Base-by-base conservation (phyloP, 768 basidiomycete species). In the Lactarius evosmus region DNA sequence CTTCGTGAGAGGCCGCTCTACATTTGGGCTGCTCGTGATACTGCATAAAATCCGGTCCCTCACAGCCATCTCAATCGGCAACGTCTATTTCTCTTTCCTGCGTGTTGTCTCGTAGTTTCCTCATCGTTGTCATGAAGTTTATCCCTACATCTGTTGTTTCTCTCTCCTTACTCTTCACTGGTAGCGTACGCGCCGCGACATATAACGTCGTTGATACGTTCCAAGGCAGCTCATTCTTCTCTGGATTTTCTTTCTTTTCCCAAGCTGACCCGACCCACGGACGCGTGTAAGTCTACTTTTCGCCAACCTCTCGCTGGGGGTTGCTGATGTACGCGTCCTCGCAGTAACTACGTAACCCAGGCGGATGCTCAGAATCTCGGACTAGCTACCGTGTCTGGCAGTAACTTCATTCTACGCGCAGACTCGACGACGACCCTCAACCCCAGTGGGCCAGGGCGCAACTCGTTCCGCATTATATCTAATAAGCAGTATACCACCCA, bases 221-320 rank as follows among this genome's bases (percentile, higher is more conserved):
- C 70, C 69, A 74, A 11, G 81, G 83, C 19, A 65, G 68, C 64
- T 77, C 74, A 22, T 87, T 88, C 68, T 77, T 83, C 61, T 73
- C 75, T n/a, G 71, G 77, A 11, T 88, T 88, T 69, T 65, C 70
- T 4, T 79, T 78, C 68, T 69, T 84, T 68, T 75, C 76, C 22
- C 80, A 83, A 44, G 17, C 80, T 1, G 87, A 88, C 69, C 86
- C 87, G 4, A 88, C 87, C 7, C 77, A 86, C 66, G 87, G 87
- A 32, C 78, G 86, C 58, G 87, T 89, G 87, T 87, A 72, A 69
- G 82, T 51, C 40, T 29, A 36, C 8, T 27, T 54, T 25, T 53
- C 5, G 44, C 3, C 8, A 25, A 9, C 22, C 38, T 17, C 33
- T 16, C 27, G 25, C 51, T 30, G 17, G 30, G 8, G n/a, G 4